Conservation (phyloP, 2,329 filamentous ascomycete genomes). For the Drechslerella coelobrocha region DNA sequence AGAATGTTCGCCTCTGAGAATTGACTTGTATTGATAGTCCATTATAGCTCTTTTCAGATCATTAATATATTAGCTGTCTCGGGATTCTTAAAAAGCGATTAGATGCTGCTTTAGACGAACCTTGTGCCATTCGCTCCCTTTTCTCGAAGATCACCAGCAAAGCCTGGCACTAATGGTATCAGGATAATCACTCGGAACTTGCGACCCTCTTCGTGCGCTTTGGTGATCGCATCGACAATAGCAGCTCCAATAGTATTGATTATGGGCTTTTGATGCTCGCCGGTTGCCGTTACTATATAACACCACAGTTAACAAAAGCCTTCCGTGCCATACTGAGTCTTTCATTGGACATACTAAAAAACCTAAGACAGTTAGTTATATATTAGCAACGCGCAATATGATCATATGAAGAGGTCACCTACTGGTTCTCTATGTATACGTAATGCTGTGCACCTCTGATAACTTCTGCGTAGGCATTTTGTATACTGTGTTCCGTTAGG, state of each 20-base stretch:
- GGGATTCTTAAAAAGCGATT: background rate
- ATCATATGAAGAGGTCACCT: background rate
- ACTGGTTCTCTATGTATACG: slow-evolving; percentile 96
- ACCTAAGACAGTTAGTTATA: slow-evolving; percentile 60
- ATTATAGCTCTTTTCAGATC: slow-evolving; percentile 75
- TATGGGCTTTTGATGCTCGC: slow-evolving; percentile 82
- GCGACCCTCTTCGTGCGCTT: slow-evolving; percentile 78
- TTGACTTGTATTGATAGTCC: slow-evolving; percentile 98
- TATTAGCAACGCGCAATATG: background rate
- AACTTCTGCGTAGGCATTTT: slow-evolving; percentile 83
- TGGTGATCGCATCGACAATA: slow-evolving; percentile 88
- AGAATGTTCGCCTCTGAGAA: slow-evolving; percentile 86
- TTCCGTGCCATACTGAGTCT: background rate
- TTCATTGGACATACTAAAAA: slow-evolving; percentile 69
- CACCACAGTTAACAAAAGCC: slow-evolving; percentile 48
- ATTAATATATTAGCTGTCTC: background rate
- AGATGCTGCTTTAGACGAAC: too few relatives aligned
- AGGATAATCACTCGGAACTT: slow-evolving; percentile 91
- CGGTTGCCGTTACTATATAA: slow-evolving; percentile 76
- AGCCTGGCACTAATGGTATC: slow-evolving; percentile 90
- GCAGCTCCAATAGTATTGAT: slow-evolving; percentile 86
- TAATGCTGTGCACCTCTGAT: slow-evolving; percentile 89
- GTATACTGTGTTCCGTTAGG: slow-evolving; percentile 80
- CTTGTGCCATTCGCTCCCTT: slow-evolving; percentile 80
- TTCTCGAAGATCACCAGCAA: slow-evolving; percentile 86